A percentile compares a stretch with the other conserved stretches of the same genome.
Conservation (phyloP, 352 stramenopile genomes). For the Phytophthora podocarpi region DNA sequence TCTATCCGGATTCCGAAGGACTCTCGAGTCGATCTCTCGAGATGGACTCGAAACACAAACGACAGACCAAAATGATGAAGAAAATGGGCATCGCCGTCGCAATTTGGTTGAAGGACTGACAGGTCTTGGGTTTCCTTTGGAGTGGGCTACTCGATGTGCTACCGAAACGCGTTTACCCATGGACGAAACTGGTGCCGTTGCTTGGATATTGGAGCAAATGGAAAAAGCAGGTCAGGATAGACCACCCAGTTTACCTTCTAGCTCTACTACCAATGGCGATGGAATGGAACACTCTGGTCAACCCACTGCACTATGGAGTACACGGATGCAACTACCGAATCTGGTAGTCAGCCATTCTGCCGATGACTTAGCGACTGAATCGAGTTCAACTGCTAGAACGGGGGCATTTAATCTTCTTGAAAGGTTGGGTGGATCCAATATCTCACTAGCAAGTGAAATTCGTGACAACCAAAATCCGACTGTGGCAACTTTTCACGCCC, state of each 20-base stretch:
- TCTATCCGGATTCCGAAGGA: not conserved
- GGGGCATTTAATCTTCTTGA: not conserved
- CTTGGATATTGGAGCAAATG: conserved; percentile 93
- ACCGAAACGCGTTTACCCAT: conserved; percentile 46
- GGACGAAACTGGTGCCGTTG: conserved; percentile 75
- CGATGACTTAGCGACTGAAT: conserved; percentile 10
- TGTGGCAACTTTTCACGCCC: not conserved
- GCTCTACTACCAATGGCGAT: conserved; percentile 3
- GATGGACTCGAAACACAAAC: conserved; percentile 9
- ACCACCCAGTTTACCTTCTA: not conserved
- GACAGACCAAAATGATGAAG: conserved; percentile 14
- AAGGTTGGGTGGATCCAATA: not conserved
- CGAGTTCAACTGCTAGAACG: not conserved
- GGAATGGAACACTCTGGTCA: not conserved
- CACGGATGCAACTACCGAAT: conserved; percentile 18
- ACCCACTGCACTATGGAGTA: conserved; percentile 4
- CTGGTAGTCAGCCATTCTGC: conserved; percentile 13
- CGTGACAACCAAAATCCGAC: not conserved
- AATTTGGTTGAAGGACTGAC: conserved; percentile 80
- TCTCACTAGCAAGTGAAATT: not conserved
- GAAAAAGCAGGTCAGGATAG: conserved; percentile 54
- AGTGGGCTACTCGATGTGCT: conserved; percentile 76
- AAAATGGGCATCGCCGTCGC: conserved; percentile 31
- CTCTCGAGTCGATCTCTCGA: not conserved
- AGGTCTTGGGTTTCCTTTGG: conserved; percentile 82